Conservation (phyloP, 208 protist genomes). For the Leishmania tarentolae region DNA sequence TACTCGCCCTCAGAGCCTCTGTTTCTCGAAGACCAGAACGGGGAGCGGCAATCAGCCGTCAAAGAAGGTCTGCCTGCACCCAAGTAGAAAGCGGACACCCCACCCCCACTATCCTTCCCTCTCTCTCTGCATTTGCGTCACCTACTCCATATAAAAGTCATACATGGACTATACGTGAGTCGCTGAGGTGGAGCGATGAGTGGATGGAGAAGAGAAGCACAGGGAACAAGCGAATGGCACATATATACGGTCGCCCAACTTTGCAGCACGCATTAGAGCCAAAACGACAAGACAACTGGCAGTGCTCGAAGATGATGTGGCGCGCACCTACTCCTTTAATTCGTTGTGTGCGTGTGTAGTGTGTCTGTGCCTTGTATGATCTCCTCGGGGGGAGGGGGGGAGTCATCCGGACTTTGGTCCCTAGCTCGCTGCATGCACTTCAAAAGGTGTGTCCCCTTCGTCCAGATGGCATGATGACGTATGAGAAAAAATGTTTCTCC, state of each 20-base stretch:
- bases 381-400: too few relatives aligned
- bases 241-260: not conserved
- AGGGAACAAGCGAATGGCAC: not conserved
- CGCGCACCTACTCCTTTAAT: constrained; percentile 14
- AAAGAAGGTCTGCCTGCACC: not conserved
- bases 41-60: not conserved
- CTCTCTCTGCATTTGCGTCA: not conserved
- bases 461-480: not conserved
- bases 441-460: not conserved
- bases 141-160: not conserved
- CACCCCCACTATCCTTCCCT: not conserved
- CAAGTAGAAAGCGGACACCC: not conserved
- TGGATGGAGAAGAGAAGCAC: not conserved
- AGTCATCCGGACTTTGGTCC: not conserved
- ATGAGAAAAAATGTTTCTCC: not conserved
- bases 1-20: not conserved
- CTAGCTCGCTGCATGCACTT: not conserved
- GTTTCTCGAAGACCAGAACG: not conserved
- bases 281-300: not conserved
- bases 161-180: not conserved
- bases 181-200: not conserved
- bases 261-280: not conserved
- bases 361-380: not conserved
- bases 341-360: not conserved
- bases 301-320: not conserved